Conservation (phyloP, 768 basidiomycete genomes). For the Tulasnella sp. region DNA sequence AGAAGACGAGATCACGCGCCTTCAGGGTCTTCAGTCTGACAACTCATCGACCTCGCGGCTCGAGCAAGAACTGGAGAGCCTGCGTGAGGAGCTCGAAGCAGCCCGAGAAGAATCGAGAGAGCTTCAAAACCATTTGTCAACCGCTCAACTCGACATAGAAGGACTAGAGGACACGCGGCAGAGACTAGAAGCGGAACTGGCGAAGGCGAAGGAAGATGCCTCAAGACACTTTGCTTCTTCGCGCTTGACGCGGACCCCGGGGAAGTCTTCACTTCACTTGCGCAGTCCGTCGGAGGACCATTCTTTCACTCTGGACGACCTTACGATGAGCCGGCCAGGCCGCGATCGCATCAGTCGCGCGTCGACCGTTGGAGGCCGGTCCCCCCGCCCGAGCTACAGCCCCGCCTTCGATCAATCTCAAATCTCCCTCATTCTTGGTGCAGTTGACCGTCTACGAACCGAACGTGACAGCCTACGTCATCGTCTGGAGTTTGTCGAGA, state of each 20-base stretch:
- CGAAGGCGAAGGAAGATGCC: neutral
- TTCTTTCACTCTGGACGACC: neutral
- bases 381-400: neutral
- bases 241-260: neutral
- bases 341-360: neutral
- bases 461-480: conserved; percentile 39
- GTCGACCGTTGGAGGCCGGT: neutral
- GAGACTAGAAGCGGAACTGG: neutral
- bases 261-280: neutral
- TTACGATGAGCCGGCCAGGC: neutral
- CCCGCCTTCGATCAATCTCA: neutral
- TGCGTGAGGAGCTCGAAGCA: conserved; percentile 7
- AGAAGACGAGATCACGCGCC: conserved; percentile 9
- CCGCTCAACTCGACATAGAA: neutral
- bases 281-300: neutral
- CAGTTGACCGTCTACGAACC: conserved; percentile 37
- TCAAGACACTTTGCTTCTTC: neutral
- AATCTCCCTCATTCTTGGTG: conserved; percentile 28
- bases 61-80: neutral
- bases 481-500: conserved; percentile 36
- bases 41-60: neutral
- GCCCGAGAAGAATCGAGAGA: conserved; percentile 2
- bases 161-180: neutral
- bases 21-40: neutral
- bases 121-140: neutral